phyloP scores from a whole-genome alignment of 1,139 yeast species.

The Magnusiomyces ingens region DNA sequence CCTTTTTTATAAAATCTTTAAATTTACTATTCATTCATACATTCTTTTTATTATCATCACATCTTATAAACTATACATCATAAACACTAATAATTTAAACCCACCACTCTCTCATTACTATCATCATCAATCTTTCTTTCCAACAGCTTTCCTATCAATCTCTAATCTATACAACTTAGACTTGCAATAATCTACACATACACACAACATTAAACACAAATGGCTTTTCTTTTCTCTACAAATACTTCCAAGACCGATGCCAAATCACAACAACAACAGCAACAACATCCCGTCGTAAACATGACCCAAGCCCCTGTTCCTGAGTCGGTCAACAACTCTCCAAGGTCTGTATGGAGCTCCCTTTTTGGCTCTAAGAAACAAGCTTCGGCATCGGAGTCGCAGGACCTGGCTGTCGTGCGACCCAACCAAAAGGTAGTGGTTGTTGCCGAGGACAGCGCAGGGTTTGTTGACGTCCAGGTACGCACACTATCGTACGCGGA shows the following conservation, averaged over 20 bases:
- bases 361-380: neutral
- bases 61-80: neutral
- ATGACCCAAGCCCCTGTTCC: neutral
- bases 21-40: too few relatives aligned
- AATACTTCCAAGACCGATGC: neutral
- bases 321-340: neutral
- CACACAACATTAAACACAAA: neutral
- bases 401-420: neutral
- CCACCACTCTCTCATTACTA: neutral
- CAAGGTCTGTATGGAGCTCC: neutral
- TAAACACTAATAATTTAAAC: neutral
- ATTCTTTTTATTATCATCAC: neutral
- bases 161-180: neutral
- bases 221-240: neutral
- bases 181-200: too few relatives aligned
- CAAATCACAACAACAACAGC: neutral
- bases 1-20: too few relatives aligned
- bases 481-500: constrained; percentile 3
- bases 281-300: neutral
- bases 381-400: neutral
- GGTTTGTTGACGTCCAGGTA: constrained; percentile 1
- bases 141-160: neutral
- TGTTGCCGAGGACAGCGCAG: constrained; percentile 1
- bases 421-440: constrained; percentile 5
- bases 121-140: neutral